Evolutionary conservation across 148 eudicot genomes (phyloP).

Genomic region (Rheum nobile): DNA sequence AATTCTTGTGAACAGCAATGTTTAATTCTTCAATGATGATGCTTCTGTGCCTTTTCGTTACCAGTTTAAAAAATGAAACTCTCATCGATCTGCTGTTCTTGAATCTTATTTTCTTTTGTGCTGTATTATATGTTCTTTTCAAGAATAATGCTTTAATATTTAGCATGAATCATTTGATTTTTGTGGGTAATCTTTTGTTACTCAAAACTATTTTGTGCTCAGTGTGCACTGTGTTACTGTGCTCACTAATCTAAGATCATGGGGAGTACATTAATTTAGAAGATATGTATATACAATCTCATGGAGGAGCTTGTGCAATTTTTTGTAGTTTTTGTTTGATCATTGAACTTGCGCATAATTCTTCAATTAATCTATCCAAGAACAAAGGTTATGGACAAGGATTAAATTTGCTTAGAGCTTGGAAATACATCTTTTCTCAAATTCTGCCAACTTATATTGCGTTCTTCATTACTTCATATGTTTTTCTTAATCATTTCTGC

Average conservation of each 20-base stretch:
- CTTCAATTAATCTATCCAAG: neutral
- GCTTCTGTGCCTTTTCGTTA: slow-evolving; percentile 2
- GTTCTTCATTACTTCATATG: neutral
- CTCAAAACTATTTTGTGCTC: neutral
- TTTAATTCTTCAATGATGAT: neutral
- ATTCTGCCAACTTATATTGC: neutral
- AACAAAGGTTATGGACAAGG: neutral
- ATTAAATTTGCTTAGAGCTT: neutral
- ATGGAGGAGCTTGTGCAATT: neutral
- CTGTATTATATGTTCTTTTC: neutral
- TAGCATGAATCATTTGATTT: neutral
- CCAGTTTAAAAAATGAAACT: neutral
- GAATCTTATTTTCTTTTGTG: neutral
- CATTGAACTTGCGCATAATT: neutral
- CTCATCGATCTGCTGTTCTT: neutral
- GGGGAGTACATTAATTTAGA: neutral
- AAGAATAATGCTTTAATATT: neutral
- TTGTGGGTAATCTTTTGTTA: neutral
- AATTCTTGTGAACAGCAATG: neutral
- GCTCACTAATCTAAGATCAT: neutral
- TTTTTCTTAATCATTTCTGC: neutral
- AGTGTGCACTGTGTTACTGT: neutral
- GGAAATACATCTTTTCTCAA: neutral
- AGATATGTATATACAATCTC: neutral
- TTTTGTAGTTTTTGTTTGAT: neutral